These are phyloP conservation scores for Suillus placidus DNA, from an alignment of 768 basidiomycete genomes.

Conservation along the genomic window DNA sequence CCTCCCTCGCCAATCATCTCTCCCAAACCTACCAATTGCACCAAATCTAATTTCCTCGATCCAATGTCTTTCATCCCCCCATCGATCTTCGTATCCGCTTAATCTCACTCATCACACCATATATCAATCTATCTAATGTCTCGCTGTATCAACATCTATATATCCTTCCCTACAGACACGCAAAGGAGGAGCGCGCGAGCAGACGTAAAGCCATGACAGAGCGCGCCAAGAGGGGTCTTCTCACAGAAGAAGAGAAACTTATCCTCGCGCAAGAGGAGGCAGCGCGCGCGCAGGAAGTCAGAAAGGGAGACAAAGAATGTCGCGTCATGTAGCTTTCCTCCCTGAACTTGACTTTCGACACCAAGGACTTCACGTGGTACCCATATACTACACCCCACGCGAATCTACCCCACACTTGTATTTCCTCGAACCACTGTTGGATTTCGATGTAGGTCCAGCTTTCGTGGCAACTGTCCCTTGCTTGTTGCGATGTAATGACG, in stretches of 20 bases:
- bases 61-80: constrained; percentile 62
- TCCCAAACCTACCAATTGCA: neutral
- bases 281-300: neutral
- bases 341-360: neutral
- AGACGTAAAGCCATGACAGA: constrained; percentile 38
- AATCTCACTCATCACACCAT: constrained; percentile 29
- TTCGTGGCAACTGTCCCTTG: neutral
- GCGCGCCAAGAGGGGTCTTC: neutral
- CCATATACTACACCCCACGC: neutral
- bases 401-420: neutral
- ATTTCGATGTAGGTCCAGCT: neutral
- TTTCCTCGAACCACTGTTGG: neutral
- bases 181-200: constrained; percentile 74
- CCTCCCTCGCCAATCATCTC: constrained; percentile 11
- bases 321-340: neutral
- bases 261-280: neutral
- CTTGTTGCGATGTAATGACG: neutral
- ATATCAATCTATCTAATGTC: constrained; percentile 3
- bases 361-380: neutral
- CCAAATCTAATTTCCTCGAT: constrained; percentile 21
- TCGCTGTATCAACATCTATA: constrained; percentile 24
- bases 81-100: constrained; percentile 68
- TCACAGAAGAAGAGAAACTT: constrained; percentile 7
- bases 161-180: constrained; percentile 50
- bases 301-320: constrained; percentile 17